Base-by-base conservation (phyloP, 2,329 filamentous ascomycete species). In the Septoria linicola region DNA sequence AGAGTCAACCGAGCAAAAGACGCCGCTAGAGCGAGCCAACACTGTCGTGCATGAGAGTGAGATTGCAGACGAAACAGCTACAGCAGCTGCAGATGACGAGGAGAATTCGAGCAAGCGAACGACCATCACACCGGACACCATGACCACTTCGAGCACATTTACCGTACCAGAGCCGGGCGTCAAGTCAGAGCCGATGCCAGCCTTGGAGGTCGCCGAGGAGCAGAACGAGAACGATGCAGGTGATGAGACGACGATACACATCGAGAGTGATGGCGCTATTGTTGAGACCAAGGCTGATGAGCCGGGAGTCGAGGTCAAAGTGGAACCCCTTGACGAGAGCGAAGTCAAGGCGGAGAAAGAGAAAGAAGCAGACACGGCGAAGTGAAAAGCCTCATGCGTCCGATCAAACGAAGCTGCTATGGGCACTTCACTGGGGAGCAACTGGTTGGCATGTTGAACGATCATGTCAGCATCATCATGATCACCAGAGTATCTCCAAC, bases 81-180 rank as follows among this genome's bases (percentile, higher is more conserved):
- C 88, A 84, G 85, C 79, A 73, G 60, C 73, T 79, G 6, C 46
- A 50, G 27, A 63, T 57, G 41, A 50, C 51, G 55, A 66, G 1
- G 41, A 41, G 5, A 44, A 35, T 11, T 30, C 36, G 8, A 32
- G 41, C 34, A 32, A 54, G 42, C 8, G 41, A 25, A 27, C 20
- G 3, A 37, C 35, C 30, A 40, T 32, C 13, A 45, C 51, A 32
- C 14, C 17, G 19, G 41, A 45, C 30, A 40, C 46, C 30, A 41
- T 25, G 21, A 32, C 46, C 23, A 27, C 45, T 10, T 20, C 27
- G 13, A 21, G 14, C 32, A 40, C 32, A 14, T 17, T 35, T 13
- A 27, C 31, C 17, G 23, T 8, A n/a, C 6, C 44, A 27, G 44
- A 40, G 25, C 13, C 44, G 3, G 8, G 8, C 35, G 20, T 19